Evolutionary conservation across 164 flowering plant genomes (phyloP).

Genomic region (Piper betle): DNA sequence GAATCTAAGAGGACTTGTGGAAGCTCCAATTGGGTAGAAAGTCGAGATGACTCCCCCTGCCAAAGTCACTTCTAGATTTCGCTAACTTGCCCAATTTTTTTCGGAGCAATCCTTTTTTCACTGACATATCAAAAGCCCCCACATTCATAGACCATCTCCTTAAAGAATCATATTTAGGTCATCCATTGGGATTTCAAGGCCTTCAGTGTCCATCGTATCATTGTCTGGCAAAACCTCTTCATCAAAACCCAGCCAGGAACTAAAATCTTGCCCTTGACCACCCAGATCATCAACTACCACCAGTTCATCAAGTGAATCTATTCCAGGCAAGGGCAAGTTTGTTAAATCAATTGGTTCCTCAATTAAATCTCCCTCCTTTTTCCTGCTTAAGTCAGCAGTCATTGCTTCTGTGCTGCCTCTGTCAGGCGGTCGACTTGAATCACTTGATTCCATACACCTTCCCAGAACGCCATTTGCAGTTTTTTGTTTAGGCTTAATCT

Average conservation of each 20-base stretch:
- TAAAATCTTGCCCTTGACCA: conserved; percentile 32
- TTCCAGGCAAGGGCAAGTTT: conserved; percentile 27
- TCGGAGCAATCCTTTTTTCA: conserved; percentile 14
- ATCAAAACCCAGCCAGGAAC: conserved; percentile 39
- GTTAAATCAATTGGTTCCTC: conserved; percentile 31
- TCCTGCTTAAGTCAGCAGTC: conserved; percentile 11
- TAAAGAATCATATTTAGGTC: conserved; percentile 49
- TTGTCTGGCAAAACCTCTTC: conserved; percentile 47
- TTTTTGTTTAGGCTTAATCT: conserved; percentile 70
- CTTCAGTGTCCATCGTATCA: conserved; percentile 20
- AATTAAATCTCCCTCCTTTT: conserved; percentile 18
- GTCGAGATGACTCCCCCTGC: not conserved
- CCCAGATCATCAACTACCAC: conserved; percentile 23
- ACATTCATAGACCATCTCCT: conserved; percentile 3
- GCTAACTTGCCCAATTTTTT: conserved; percentile 4
- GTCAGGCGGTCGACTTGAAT: conserved; percentile 16
- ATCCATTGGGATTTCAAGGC: conserved; percentile 69
- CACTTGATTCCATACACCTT: conserved; percentile 17
- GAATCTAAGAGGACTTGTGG: not conserved
- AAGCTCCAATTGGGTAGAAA: not conserved
- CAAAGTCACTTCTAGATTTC: not conserved
- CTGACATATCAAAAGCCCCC: conserved; percentile 1
- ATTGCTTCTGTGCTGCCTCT: conserved; percentile 14
- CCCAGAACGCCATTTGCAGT: conserved; percentile 34
- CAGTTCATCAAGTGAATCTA: conserved; percentile 34